A percentile compares a stretch with the other conserved stretches of the same genome.
These are phyloP conservation scores for Auxenochlorella pyrenoidosa DNA, from an alignment of 139 green algal species.

Conservation along the genomic window DNA sequence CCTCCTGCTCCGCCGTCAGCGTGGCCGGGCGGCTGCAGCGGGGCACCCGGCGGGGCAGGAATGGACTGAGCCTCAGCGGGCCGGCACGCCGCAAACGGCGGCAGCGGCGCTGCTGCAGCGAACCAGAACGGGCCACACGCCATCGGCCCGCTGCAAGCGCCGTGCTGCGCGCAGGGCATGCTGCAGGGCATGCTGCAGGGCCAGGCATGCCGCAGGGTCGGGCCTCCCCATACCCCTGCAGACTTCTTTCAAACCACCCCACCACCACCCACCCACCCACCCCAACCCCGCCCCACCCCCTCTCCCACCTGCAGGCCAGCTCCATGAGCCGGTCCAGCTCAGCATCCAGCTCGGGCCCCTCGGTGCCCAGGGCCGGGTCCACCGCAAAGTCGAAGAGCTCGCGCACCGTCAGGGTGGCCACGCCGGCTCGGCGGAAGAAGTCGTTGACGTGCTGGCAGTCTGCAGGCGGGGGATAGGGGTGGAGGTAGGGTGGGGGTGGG, in stretches of 20 bases:
- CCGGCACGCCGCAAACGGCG: no score
- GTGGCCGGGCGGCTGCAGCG: constrained; percentile 29
- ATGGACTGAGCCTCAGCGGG: no score
- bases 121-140: no score
- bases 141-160: no score
- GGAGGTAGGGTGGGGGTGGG: neutral
- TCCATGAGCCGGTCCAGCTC: constrained; percentile 83
- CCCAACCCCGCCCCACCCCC: neutral
- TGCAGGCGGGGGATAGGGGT: neutral
- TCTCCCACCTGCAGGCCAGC: constrained; percentile 67
- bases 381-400: constrained; percentile 99
- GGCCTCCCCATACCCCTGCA: no score
- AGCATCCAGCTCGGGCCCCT: constrained; percentile 68
- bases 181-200: no score
- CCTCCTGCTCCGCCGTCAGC: constrained; percentile 49
- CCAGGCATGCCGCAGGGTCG: no score
- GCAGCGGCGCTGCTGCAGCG: neutral
- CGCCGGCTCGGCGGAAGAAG: constrained; percentile 87
- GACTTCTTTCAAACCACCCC: neutral
- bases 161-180: no score
- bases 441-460: constrained; percentile 94
- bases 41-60: no score
- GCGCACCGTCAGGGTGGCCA: constrained; percentile 83
- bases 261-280: neutral
- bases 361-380: constrained; percentile 76